Conservation (phyloP, 2,329 filamentous ascomycete genomes). For the Colletotrichum camelliae region DNA sequence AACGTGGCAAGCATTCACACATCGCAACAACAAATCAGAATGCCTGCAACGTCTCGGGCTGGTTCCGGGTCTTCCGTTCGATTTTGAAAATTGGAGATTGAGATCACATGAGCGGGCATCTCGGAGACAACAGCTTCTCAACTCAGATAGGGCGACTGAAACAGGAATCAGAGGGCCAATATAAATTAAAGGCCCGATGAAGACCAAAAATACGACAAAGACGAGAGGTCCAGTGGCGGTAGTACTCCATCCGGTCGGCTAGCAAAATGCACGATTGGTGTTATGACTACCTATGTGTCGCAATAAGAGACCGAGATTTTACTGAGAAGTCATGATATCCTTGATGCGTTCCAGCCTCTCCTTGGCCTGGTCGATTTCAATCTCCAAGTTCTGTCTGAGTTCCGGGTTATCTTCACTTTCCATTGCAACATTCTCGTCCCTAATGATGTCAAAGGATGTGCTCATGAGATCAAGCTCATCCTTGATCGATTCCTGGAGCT, state of each 20-base stretch:
- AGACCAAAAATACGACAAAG: not conserved
- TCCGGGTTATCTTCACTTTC: not conserved
- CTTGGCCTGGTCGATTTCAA: not conserved
- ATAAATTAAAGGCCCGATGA: not conserved
- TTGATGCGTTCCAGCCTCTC: not conserved
- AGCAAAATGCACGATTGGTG: not conserved
- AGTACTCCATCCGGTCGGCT: not conserved
- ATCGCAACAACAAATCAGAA: not conserved
- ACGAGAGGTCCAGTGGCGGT: not conserved
- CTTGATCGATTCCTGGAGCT: not conserved
- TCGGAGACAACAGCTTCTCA: not conserved
- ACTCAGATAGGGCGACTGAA: not conserved
- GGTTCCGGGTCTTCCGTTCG: not conserved
- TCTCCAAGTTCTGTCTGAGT: not conserved
- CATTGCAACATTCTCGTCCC: not conserved
- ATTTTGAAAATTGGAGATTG: not conserved
- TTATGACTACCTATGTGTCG: not conserved
- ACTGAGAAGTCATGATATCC: not conserved
- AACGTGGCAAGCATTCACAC: not conserved
- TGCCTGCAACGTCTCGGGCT: not conserved
- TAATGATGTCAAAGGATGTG: not conserved
- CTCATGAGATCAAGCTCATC: not conserved
- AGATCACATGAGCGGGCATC: not conserved
- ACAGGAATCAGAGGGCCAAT: rapidly evolving
- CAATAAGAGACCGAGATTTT: not conserved